These are phyloP conservation scores for Lolium rigidum DNA, from an alignment of 176 grass and related monocot genomes.

Conservation along the genomic window DNA sequence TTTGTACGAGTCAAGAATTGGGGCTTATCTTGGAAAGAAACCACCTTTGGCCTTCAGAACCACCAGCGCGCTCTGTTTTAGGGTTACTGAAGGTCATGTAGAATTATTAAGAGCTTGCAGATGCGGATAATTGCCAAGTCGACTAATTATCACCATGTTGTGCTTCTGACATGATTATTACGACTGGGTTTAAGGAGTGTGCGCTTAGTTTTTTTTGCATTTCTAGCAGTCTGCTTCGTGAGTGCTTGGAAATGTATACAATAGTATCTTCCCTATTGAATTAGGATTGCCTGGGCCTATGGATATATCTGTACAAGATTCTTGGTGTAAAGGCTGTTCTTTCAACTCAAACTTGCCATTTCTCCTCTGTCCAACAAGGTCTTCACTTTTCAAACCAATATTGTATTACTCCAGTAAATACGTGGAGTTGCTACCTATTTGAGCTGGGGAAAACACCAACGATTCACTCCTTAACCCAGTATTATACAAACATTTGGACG, in stretches of 20 bases:
- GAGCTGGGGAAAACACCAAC: not conserved
- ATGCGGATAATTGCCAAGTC: not conserved
- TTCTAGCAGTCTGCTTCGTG: not conserved
- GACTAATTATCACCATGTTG: not conserved
- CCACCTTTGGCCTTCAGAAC: conserved; percentile 5
- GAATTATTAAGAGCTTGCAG: not conserved
- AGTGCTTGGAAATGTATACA: not conserved
- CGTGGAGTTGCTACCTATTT: not conserved
- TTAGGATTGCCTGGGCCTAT: not conserved
- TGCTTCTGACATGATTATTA: not conserved
- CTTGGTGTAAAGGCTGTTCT: not conserved
- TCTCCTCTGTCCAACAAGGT: not conserved
- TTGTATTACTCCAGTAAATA: not conserved
- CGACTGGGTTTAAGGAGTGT: conserved; percentile 11
- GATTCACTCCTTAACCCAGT: not conserved
- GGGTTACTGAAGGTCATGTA: not conserved
- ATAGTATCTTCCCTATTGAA: not conserved
- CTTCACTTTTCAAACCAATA: conserved; percentile 9
- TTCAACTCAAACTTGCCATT: conserved; percentile 2
- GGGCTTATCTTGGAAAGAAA: conserved; percentile 21
- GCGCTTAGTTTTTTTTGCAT: conserved; percentile 7
- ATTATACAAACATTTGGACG: not conserved
- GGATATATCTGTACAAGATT: not conserved
- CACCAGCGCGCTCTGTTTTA: not conserved
- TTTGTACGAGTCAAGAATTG: conserved; percentile 16